Conservation (phyloP, 2,329 filamentous ascomycete species). For the Talaromyces marneffei region DNA sequence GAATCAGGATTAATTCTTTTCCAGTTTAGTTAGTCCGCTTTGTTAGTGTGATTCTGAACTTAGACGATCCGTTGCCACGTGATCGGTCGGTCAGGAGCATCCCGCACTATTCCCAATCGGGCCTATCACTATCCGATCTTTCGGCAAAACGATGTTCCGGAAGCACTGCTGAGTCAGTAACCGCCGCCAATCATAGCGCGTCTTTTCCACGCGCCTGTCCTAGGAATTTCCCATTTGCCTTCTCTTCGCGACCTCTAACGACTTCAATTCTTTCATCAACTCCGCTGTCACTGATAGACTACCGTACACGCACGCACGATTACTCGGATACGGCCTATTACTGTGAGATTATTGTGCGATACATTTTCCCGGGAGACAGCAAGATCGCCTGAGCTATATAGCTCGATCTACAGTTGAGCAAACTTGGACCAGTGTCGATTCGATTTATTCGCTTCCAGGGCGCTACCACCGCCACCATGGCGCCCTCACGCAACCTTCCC, state of each 20-base stretch:
- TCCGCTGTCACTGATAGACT: neutral
- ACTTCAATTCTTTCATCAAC: neutral
- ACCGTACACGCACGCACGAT: neutral
- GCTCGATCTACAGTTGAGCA: conserved; percentile 9
- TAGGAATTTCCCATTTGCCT: conserved; percentile 27
- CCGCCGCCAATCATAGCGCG: conserved; percentile 34
- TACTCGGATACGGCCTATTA: neutral
- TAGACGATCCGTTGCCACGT: conserved; percentile 6
- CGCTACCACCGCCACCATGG: conserved; percentile 29
- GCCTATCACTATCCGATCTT: neutral
- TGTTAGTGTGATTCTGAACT: neutral
- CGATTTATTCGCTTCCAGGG: neutral
- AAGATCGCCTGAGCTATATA: neutral
- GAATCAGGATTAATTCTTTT: neutral
- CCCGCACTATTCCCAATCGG: neutral
- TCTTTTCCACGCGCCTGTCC: conserved; percentile 19
- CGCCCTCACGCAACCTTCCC: conserved; percentile 30
- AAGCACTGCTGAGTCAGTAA: conserved; percentile 23
- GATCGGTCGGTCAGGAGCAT: neutral
- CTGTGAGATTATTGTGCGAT: neutral
- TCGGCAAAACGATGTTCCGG: conserved; percentile 11
- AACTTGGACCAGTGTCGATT: conserved; percentile 5
- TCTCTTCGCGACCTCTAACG: conserved; percentile 12
- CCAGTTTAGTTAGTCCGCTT: neutral
- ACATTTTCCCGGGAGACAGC: neutral